phyloP scores from a whole-genome alignment of 305 asterid species.

The Ajuga reptans region DNA sequence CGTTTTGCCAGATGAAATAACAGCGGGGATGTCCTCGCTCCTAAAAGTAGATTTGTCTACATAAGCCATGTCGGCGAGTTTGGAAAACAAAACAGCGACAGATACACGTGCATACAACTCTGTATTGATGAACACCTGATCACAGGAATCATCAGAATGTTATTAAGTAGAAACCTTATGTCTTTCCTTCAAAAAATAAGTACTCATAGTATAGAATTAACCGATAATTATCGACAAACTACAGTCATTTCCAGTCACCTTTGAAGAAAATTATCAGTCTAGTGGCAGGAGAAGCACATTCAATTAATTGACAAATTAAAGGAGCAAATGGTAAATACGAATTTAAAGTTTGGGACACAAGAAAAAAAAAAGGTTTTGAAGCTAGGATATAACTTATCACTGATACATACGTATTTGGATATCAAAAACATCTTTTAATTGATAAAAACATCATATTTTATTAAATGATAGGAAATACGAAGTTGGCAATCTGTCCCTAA shows the following conservation, averaged over 20 bases:
- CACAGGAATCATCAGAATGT: slow-evolving; percentile 26
- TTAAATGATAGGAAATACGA: not conserved
- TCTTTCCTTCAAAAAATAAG: not conserved
- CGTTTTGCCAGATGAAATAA: slow-evolving; percentile 63
- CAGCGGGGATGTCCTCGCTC: slow-evolving; percentile 31
- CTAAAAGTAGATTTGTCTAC: slow-evolving; percentile 31
- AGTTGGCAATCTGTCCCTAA: not conserved
- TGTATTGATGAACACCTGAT: slow-evolving; percentile 85
- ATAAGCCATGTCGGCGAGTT: slow-evolving; percentile 61
- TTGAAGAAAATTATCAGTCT: not conserved
- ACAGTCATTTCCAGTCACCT: not conserved
- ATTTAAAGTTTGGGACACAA: not conserved
- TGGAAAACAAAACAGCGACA: slow-evolving; percentile 77
- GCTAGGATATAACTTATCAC: not conserved
- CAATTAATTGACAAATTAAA: not conserved
- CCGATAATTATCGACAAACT: not conserved
- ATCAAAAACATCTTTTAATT: not conserved
- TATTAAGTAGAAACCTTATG: not conserved
- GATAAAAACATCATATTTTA: not conserved
- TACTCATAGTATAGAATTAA: not conserved
- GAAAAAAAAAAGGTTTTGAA: not conserved
- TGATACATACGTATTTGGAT: not conserved
- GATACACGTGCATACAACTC: slow-evolving; percentile 97
- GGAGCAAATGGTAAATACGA: not conserved
- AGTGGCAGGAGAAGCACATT: not conserved